phyloP scores from a whole-genome alignment of 176 grass and related monocot species.

The Urochloa ruziziensis region DNA sequence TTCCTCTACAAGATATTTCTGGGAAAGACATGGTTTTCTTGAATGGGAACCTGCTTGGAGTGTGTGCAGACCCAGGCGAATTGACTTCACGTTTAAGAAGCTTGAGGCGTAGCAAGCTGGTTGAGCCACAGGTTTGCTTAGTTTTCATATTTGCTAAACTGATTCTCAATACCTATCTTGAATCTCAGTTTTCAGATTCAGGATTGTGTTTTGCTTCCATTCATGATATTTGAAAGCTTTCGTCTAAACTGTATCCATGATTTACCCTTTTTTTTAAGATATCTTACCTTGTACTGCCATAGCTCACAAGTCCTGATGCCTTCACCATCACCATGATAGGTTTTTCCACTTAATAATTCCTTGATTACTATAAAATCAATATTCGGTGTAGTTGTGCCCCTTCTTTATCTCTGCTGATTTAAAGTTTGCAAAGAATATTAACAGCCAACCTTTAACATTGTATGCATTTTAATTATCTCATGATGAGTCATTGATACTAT shows the following conservation, averaged over 20 bases:
- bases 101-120: slow-evolving; percentile 50
- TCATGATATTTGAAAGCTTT: not conserved
- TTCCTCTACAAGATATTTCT: slow-evolving; percentile 35
- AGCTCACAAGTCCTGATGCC: not conserved
- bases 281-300: not conserved
- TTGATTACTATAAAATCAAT: not conserved
- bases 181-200: not conserved
- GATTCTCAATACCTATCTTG: not conserved
- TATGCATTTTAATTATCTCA: not conserved
- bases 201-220: not conserved
- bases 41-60: slow-evolving; percentile 72
- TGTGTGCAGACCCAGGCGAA: slow-evolving; percentile 39
- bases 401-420: not conserved
- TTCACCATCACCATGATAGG: not conserved
- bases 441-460: not conserved
- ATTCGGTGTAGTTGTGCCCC: not conserved
- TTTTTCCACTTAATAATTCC: not conserved
- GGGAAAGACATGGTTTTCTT: slow-evolving; percentile 63
- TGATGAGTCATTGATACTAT: not conserved
- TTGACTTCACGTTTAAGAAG: slow-evolving; percentile 51
- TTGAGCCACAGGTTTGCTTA: slow-evolving; percentile 53
- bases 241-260: no score
- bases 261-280: no score
- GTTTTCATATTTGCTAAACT: not conserved
- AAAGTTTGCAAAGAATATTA: not conserved